Base-by-base conservation (phyloP, 345 rosid genomes). In the Carallia pectinifolia region DNA sequence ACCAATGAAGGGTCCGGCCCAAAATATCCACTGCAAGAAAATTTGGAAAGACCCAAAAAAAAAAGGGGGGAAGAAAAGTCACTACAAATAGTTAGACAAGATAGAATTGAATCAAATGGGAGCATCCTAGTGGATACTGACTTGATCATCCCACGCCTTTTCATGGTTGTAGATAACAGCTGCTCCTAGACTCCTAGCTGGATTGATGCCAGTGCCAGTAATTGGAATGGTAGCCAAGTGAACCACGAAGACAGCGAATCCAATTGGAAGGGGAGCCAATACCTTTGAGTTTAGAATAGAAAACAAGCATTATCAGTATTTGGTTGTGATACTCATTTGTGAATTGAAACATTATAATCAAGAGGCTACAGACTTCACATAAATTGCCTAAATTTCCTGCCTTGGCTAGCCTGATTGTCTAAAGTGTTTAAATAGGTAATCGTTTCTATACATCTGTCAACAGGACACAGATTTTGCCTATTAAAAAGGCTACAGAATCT, bases 241-340 rank as follows among this genome's bases (percentile, higher is more conserved):
- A 72, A 93, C 97, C 90, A 90, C 83, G 89, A 93, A 93, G 62
- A 93, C 98, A 7, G 97, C 90, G 62, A 93, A 86, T 33, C 98
- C 93, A 77, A 93, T 93, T 9, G 97, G 90, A 48, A 92, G 86
- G 53, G 97, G 98, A 27, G 95, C 97, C 85, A 90, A 77, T 54
- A 93, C 90, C 96, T 88, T 33, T 16, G 4, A 2, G 19, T 17
- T 34, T 10, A 27, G 12, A 29, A 23, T n/a, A 6, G 18, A 60
- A 36, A n/a, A 50, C 50, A 12, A 3, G 50, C 50, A 3, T 44
- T 44, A 3, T 44, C 50, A 44, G 50, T 12, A 3, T 2, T 44
- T 12, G 16, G 16, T 12, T 3, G 50, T 12, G 50, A 12, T 44
- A 3, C 50, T 4, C 50, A 44, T 44, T 12, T 12, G 50, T 12